Percentiles rank a stretch among this genome's conserved stretches.
These are phyloP conservation scores for Seminavis robusta DNA, from an alignment of 108 stramenopile species.

Conservation along the genomic window DNA sequence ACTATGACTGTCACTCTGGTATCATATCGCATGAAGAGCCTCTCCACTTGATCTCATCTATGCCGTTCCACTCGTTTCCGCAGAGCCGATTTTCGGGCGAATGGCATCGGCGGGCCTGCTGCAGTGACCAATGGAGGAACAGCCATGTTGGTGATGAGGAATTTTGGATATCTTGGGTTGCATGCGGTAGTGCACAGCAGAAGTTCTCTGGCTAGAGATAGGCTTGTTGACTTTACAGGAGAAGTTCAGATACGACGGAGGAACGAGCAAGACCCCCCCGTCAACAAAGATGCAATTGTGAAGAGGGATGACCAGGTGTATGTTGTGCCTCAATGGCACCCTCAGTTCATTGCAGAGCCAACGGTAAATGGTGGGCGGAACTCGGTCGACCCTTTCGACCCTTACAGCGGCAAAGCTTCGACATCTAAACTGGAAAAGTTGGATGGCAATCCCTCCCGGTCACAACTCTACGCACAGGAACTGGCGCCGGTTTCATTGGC, in stretches of 20 bases:
- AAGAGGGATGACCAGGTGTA: constrained; percentile 19
- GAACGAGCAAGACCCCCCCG: background rate
- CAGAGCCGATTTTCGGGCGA: constrained; percentile 34
- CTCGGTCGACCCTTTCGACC: background rate
- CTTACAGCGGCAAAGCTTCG: background rate
- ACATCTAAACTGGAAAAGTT: constrained; percentile 6
- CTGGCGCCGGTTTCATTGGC: constrained; percentile 61
- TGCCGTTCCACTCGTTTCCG: background rate
- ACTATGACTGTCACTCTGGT: background rate
- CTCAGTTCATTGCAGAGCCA: constrained; percentile 59
- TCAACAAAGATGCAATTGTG: background rate
- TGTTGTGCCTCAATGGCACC: constrained; percentile 42
- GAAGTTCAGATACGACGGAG: constrained; percentile 60
- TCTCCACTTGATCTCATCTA: background rate
- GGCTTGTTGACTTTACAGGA: constrained; percentile 82
- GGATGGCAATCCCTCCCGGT: background rate
- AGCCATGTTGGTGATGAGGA: constrained; percentile 83
- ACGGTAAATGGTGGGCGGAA: constrained; percentile 56
- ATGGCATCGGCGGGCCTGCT: constrained; percentile 53
- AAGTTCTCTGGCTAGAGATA: constrained; percentile 68
- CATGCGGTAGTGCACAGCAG: constrained; percentile 70
- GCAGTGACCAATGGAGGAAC: constrained; percentile 76
- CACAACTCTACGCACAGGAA: constrained; percentile 69
- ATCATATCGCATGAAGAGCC: background rate
- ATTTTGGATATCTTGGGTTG: constrained; percentile 85